Evolutionary conservation across 176 grass and related monocot genomes (phyloP).

Genomic region (Dactylis glomerata): DNA sequence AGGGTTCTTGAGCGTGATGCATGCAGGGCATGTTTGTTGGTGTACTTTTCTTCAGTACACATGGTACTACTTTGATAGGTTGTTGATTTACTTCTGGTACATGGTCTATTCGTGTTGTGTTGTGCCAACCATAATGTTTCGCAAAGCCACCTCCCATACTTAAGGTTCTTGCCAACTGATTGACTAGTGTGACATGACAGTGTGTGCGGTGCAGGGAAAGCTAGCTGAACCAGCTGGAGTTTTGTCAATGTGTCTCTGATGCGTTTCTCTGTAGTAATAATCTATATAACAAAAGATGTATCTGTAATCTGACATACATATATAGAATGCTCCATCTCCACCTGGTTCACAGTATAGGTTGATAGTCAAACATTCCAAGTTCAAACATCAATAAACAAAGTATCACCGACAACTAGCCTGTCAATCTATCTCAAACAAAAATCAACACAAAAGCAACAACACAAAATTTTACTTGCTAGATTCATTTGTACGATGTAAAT

Average conservation of each 20-base stretch:
- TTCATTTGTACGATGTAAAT: background rate
- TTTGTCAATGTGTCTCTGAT: background rate
- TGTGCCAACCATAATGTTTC: background rate
- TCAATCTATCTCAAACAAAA: background rate
- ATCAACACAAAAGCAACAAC: background rate
- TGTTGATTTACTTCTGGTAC: background rate
- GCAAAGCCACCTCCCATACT: background rate
- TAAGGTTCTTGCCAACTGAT: slow-evolving; percentile 10
- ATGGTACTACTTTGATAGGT: background rate
- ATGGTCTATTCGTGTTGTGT: slow-evolving; percentile 7
- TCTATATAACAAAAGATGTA: background rate
- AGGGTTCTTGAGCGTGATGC: background rate
- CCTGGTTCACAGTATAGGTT: background rate
- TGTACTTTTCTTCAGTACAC: slow-evolving; percentile 1
- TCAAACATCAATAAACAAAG: background rate
- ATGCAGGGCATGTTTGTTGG: background rate
- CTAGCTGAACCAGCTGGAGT: slow-evolving; percentile 14
- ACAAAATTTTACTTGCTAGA: background rate
- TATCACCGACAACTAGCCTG: background rate
- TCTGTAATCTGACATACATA: background rate
- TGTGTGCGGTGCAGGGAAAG: background rate
- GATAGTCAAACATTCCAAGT: background rate
- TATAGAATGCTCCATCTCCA: background rate
- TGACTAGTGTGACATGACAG: background rate
- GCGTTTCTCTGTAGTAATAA: background rate